A percentile compares a stretch with the other conserved stretches of the same genome.
phyloP scores from a whole-genome alignment of 108 stramenopile genomes.

The Bacterosira constricta region DNA sequence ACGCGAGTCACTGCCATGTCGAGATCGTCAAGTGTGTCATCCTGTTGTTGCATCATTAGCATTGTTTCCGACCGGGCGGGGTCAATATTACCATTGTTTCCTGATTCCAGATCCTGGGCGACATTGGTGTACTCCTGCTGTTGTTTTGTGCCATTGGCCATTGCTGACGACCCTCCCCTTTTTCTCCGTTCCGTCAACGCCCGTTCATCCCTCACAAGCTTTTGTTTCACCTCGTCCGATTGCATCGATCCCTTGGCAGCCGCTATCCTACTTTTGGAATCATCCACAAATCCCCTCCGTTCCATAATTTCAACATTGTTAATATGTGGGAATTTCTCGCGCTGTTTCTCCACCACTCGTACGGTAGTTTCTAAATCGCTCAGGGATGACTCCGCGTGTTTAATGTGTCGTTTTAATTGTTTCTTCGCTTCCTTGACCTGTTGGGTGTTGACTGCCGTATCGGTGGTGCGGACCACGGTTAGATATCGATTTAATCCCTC shows the following conservation, averaged over 20 bases:
- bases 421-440: conserved; percentile 76
- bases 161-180: background rate
- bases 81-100: conserved; percentile 18
- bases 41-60: conserved; percentile 83
- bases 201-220: conserved; percentile 69
- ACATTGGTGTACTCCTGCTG: background rate
- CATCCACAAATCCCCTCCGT: conserved; percentile 59
- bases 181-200: conserved; percentile 60
- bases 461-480: conserved; percentile 67
- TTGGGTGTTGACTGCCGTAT: conserved; percentile 76
- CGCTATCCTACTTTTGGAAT: conserved; percentile 57
- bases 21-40: conserved; percentile 84
- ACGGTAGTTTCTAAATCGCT: conserved; percentile 74
- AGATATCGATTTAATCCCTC: conserved; percentile 61
- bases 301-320: conserved; percentile 61
- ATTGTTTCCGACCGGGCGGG: conserved; percentile 72
- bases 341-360: conserved; percentile 62
- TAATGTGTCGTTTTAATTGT: conserved; percentile 73
- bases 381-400: conserved; percentile 74
- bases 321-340: conserved; percentile 73
- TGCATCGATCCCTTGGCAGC: conserved; percentile 62
- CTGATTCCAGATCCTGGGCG: background rate
- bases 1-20: conserved; percentile 79
- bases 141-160: conserved; percentile 1
- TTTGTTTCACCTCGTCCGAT: conserved; percentile 64